Percentiles rank a stretch among this genome's conserved stretches.
These are phyloP conservation scores for Babesia ovata DNA, from an alignment of 169 alveolate genomes.

Conservation along the genomic window DNA sequence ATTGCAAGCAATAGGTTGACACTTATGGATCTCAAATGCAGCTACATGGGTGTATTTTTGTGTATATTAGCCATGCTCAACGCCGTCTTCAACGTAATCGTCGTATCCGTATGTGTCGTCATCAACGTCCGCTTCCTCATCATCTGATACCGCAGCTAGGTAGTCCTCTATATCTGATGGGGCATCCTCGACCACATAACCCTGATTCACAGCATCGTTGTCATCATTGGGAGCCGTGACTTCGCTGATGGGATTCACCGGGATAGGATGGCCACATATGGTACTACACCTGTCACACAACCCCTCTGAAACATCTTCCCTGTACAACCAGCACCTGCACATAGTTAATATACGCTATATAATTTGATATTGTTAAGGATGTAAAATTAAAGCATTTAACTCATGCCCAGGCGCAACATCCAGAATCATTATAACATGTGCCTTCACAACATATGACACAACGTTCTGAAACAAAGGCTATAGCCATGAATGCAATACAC, in stretches of 20 bases:
- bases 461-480: too few species aligned
- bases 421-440: too few species aligned
- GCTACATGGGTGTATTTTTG: too few species aligned
- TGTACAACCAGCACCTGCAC: conserved; percentile 55
- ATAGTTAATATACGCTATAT: neutral
- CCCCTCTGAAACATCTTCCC: conserved; percentile 39
- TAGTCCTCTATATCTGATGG: too few species aligned
- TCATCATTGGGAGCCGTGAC: too few species aligned
- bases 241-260: neutral
- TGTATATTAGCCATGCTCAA: neutral
- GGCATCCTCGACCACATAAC: too few species aligned
- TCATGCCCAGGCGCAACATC: too few species aligned
- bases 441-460: too few species aligned
- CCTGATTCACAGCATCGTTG: too few species aligned
- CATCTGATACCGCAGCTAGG: neutral
- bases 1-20: too few species aligned
- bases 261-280: neutral
- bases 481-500: too few species aligned
- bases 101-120: neutral
- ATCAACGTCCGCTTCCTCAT: neutral
- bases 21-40: too few species aligned
- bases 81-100: neutral
- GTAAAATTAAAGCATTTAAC: neutral
- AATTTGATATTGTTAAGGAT: neutral
- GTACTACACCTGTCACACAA: conserved; percentile 53